Conservation (phyloP, 1,139 yeast species). For the Candida frijolesensis region DNA sequence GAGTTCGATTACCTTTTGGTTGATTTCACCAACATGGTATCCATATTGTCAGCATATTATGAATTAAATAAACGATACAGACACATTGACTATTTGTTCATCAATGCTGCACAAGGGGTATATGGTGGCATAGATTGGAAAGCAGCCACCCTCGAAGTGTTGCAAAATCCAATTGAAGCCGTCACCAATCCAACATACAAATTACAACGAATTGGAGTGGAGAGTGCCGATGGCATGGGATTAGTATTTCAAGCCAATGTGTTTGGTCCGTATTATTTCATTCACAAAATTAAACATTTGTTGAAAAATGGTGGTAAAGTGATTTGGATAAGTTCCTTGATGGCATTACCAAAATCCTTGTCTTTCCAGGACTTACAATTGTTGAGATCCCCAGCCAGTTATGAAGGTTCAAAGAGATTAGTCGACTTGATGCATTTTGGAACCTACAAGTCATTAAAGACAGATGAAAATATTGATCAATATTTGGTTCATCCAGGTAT, state of each 20-base stretch:
- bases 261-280: conserved; percentile 87
- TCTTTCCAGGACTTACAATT: conserved; percentile 77
- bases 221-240: conserved; percentile 75
- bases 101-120: conserved; percentile 90
- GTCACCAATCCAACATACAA: conserved; percentile 87
- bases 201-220: conserved; percentile 74
- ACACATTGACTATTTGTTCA: conserved; percentile 73
- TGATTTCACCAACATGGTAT: conserved; percentile 90
- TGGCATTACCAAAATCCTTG: conserved; percentile 71
- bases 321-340: conserved; percentile 83
- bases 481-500: conserved; percentile 94
- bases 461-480: conserved; percentile 58
- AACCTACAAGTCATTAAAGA: conserved; percentile 52
- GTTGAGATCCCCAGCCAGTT: conserved; percentile 62
- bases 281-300: conserved; percentile 60
- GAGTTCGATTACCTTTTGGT: conserved; percentile 86
- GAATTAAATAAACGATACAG: conserved; percentile 66
- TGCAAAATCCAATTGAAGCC: conserved; percentile 68
- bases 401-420: conserved; percentile 90
- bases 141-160: conserved; percentile 68
- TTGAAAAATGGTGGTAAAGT: conserved; percentile 61
- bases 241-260: conserved; percentile 93
- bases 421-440: conserved; percentile 83
- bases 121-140: conserved; percentile 86
- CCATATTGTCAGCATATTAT: conserved; percentile 71